Conservation (phyloP, 2,329 filamentous ascomycete genomes). For the Colletotrichum theobromicola region DNA sequence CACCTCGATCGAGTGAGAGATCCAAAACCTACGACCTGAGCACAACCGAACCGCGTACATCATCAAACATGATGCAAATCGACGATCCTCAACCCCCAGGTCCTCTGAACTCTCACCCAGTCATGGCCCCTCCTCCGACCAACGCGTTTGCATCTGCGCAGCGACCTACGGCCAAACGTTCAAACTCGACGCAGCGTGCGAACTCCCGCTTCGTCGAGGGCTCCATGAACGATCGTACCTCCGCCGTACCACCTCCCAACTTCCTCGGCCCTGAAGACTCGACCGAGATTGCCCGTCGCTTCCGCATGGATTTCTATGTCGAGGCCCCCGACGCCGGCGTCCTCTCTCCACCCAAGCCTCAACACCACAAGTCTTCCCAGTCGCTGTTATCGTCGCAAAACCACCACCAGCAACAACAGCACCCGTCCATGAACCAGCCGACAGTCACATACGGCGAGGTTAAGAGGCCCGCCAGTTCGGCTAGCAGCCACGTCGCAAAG, state of each 20-base stretch:
- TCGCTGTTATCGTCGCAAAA: conserved; percentile 7
- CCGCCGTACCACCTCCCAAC: conserved; percentile 70
- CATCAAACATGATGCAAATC: neutral
- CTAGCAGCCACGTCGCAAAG: conserved; percentile 15
- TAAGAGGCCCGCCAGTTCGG: conserved; percentile 21
- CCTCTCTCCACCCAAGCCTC: conserved; percentile 12
- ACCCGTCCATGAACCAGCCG: conserved; percentile 5
- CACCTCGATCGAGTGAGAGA: neutral
- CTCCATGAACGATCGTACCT: conserved; percentile 84
- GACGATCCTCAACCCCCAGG: conserved; percentile 9
- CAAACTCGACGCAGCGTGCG: conserved; percentile 18
- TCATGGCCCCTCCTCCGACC: neutral
- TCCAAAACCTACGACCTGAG: neutral
- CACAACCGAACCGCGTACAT: neutral
- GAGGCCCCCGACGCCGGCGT: conserved; percentile 22
- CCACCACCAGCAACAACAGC: conserved; percentile 9
- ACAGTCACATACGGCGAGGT: conserved; percentile 14
- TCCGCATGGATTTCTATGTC: conserved; percentile 24
- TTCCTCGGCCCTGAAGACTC: conserved; percentile 58
- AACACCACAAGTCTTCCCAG: conserved; percentile 9
- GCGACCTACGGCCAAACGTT: conserved; percentile 11
- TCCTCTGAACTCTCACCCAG: conserved; percentile 22
- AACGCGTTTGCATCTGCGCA: neutral
- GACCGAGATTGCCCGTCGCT: conserved; percentile 28
- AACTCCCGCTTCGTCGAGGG: conserved; percentile 71